phyloP scores from a whole-genome alignment of 1,284 basidiomycete species.

The Tilletia caries region DNA sequence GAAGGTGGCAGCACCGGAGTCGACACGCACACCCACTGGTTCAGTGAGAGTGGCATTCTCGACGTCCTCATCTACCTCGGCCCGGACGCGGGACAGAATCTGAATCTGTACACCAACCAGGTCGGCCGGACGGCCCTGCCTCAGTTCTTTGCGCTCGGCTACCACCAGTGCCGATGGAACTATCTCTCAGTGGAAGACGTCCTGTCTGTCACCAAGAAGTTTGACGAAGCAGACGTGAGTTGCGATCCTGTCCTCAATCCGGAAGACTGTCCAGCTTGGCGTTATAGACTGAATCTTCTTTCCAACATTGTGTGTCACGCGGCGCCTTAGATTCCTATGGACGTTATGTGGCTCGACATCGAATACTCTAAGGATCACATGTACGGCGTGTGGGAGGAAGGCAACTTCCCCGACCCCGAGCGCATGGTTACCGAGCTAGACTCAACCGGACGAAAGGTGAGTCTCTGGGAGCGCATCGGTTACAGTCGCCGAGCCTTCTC shows the following conservation, averaged over 20 bases:
- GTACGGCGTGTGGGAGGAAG: constrained; percentile 95
- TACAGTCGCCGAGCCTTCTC: not conserved
- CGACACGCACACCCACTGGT: constrained; percentile 70
- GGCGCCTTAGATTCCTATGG: constrained; percentile 69
- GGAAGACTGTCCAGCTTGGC: too few species aligned
- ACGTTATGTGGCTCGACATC: constrained; percentile 98
- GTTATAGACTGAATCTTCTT: constrained; percentile 55
- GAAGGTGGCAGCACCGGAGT: constrained; percentile 17
- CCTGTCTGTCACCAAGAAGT: constrained; percentile 76
- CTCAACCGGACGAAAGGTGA: constrained; percentile 77
- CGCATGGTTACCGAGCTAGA: constrained; percentile 88
- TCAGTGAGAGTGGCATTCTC: constrained; percentile 92
- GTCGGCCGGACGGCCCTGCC: constrained; percentile 84
- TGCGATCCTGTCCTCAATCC: not conserved
- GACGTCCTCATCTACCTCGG: constrained; percentile 92
- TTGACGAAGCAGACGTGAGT: constrained; percentile 74
- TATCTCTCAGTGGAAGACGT: constrained; percentile 89
- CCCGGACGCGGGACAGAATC: constrained; percentile 73
- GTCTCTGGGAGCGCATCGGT: constrained; percentile 18
- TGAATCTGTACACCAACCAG: constrained; percentile 77
- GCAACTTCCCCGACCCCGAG: constrained; percentile 86
- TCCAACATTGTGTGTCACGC: constrained; percentile 66
- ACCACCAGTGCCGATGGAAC: constrained; percentile 99
- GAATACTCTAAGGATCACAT: constrained; percentile 84
- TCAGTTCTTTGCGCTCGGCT: constrained; percentile 83